Evolutionary conservation across 306 rosid genomes (phyloP), one percentile per base, ranked within the genome.

Genomic region (Herpetospermum pedunculosum): DNA sequence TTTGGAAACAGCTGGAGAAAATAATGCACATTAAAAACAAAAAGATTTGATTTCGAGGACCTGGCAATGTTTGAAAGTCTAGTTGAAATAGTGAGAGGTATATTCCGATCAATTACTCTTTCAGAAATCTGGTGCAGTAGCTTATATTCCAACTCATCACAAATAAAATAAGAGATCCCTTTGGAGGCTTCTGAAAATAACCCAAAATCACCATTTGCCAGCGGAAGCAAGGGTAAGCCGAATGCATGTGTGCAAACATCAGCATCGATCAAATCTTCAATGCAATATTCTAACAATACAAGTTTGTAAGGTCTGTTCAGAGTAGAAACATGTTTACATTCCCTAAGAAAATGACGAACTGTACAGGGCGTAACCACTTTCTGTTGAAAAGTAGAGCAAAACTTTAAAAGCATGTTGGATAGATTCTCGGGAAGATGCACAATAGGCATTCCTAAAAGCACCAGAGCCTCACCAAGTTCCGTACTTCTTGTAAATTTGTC

Each of bases 141-240:
- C 76, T 47, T 73, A 80, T 84, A 91, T 81, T 89, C 98, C 75
- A 86, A 80, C 75, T 91, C 98, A 80, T 81, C 84, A 77, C 98
- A 93, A 46, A 93, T 77, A 80, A 93, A 91, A 78, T 87, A 89
- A 62, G 89, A 85, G 76, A 81, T 72, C 82, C 90, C 97, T 77
- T 81, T 85, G 15, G 88, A 80, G 77, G 90, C 87, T 81, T 85
- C 88, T 28, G 80, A 80, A 77, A 93, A 80, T 18, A 82, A 77
- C 62, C 94, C 97, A 76, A 87, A 91, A 77, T 77, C 87, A 35
- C 98, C 98, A 85, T 89, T 89, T 70, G 97, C 97, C 85, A 93
- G 73, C 53, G 98, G 98, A 84, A 93, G 86, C 75, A 93, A 83
- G 72, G 96, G 92, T 67, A 93, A 79, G 77, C 85, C 81, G 76